Evolutionary conservation across 257 asterid species (phyloP).

Genomic region (Lavandula angustifolia): DNA sequence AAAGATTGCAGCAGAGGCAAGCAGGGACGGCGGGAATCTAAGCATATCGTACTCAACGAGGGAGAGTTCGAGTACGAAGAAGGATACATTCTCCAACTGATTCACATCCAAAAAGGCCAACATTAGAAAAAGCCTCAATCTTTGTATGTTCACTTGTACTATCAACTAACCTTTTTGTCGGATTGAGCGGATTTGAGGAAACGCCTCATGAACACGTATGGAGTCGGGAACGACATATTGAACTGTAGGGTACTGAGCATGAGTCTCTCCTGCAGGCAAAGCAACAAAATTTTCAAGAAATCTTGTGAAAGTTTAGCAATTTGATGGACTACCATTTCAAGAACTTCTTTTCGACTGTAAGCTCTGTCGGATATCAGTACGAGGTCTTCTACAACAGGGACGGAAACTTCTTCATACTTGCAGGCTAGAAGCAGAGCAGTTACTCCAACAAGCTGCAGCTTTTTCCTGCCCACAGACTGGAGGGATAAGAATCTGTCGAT

Average conservation of each 20-base stretch:
- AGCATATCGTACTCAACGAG: slow-evolving; percentile 83
- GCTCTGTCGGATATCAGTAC: slow-evolving; percentile 76
- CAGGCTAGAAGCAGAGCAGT: slow-evolving; percentile 89
- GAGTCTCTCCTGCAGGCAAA: slow-evolving; percentile 50
- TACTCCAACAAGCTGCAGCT: slow-evolving; percentile 77
- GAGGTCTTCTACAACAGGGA: slow-evolving; percentile 83
- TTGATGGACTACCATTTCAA: slow-evolving; percentile 56
- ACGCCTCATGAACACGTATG: slow-evolving; percentile 65
- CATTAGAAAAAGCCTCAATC: no score
- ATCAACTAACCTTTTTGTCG: slow-evolving; percentile 50
- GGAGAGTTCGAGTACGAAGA: slow-evolving; percentile 76
- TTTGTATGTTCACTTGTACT: no score
- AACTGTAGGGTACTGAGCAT: slow-evolving; percentile 62
- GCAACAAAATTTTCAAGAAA: neutral
- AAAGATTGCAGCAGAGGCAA: slow-evolving; percentile 91
- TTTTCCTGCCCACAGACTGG: slow-evolving; percentile 60
- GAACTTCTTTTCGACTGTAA: slow-evolving; percentile 67
- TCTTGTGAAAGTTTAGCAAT: no score
- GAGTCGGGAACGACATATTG: slow-evolving; percentile 68
- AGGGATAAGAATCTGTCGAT: slow-evolving; percentile 75
- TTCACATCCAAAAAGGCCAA: slow-evolving; percentile 21
- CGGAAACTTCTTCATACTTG: slow-evolving; percentile 90
- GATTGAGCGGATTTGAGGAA: slow-evolving; percentile 74
- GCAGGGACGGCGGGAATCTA: slow-evolving; percentile 67
- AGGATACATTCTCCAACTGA: slow-evolving; percentile 78